Conservation (phyloP, 306 rosid species). For the Cicer pinnatifidum region DNA sequence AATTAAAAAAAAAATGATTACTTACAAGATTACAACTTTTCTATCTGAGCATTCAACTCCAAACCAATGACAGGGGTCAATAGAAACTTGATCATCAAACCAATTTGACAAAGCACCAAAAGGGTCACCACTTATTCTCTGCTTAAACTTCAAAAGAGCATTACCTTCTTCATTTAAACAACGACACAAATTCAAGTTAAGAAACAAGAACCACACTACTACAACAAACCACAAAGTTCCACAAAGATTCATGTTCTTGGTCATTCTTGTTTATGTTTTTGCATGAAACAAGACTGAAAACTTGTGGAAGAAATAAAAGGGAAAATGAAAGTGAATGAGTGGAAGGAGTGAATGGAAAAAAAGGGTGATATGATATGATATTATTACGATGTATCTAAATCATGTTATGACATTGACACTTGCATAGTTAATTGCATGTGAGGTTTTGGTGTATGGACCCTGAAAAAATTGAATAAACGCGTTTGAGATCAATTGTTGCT, state of each 20-base stretch:
- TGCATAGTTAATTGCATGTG: neutral
- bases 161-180: slow-evolving; percentile 84
- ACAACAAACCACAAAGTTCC: slow-evolving; percentile 44
- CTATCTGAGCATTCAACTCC: slow-evolving; percentile 84
- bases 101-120: slow-evolving; percentile 74
- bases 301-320: neutral
- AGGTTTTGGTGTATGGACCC: slow-evolving; percentile 32
- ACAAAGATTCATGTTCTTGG: slow-evolving; percentile 49
- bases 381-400: neutral
- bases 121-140: slow-evolving; percentile 74
- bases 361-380: neutral
- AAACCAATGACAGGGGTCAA: slow-evolving; percentile 74
- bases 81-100: slow-evolving; percentile 59
- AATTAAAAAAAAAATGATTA: too few relatives aligned
- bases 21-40: slow-evolving; percentile 77
- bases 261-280: slow-evolving; percentile 44
- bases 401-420: neutral
- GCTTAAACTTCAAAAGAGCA: slow-evolving; percentile 73
- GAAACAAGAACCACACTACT: slow-evolving; percentile 52
- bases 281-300: slow-evolving; percentile 13
- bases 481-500: neutral
- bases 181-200: slow-evolving; percentile 61
- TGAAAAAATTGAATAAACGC: slow-evolving; percentile 19
- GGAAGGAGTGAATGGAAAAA: neutral
- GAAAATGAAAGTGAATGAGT: neutral